Conservation (phyloP, 2,329 filamentous ascomycete genomes). For the Fusarium sp. region DNA sequence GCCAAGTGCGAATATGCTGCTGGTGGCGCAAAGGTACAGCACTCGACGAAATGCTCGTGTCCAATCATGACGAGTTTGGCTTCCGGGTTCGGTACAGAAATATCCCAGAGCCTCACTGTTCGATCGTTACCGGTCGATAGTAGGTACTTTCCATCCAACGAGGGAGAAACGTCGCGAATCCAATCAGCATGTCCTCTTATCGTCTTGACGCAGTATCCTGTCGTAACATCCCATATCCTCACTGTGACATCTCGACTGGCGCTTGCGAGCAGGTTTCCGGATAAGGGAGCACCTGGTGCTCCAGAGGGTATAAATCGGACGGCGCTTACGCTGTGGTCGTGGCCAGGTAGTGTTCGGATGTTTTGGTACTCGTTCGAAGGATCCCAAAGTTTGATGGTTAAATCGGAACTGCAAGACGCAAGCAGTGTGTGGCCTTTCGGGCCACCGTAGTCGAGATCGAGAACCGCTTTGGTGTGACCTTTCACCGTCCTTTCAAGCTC, state of each 20-base stretch:
- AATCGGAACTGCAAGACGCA: slow-evolving; percentile 82
- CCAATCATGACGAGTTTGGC: slow-evolving; percentile 83
- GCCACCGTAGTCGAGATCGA: slow-evolving; percentile 91
- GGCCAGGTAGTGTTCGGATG: slow-evolving; percentile 88
- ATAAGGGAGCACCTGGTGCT: slow-evolving; percentile 80
- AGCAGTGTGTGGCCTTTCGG: slow-evolving; percentile 69
- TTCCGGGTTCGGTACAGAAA: slow-evolving; percentile 73
- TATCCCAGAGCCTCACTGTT: slow-evolving; percentile 87
- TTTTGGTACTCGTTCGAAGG: slow-evolving; percentile 95
- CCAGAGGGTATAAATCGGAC: slow-evolving; percentile 90
- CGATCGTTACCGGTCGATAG: slow-evolving; percentile 86
- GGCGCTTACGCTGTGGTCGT: slow-evolving; percentile 91
- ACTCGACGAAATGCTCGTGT: slow-evolving; percentile 88
- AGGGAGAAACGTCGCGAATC: slow-evolving; percentile 90
- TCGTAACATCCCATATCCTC: slow-evolving; percentile 92
- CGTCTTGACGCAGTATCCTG: slow-evolving; percentile 93
- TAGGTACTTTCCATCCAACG: slow-evolving; percentile 84
- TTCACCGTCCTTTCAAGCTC: slow-evolving; percentile 92
- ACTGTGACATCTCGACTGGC: slow-evolving; percentile 88
- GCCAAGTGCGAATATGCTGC: slow-evolving; percentile 82
- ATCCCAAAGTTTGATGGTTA: slow-evolving; percentile 97
- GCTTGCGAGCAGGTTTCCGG: slow-evolving; percentile 86
- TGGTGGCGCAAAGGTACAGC: slow-evolving; percentile 86
- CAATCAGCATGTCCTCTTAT: slow-evolving; percentile 86
- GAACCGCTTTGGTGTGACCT: slow-evolving; percentile 88